Base-by-base conservation (phyloP, 768 basidiomycete genomes). In the Boletus vinaceobasis region DNA sequence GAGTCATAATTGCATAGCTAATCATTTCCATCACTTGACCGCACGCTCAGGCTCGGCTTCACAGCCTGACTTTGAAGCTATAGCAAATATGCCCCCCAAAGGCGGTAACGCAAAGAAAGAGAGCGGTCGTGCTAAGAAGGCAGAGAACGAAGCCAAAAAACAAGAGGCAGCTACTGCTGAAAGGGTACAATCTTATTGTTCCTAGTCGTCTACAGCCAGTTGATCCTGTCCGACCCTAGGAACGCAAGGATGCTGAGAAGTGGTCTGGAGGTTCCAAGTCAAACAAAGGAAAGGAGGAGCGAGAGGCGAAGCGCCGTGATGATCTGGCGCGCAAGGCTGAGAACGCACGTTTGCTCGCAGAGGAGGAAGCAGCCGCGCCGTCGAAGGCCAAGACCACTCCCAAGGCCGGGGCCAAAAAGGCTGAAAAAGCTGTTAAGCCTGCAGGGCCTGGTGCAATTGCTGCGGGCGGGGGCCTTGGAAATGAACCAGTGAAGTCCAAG, bases 71-170 rank as follows among this genome's bases (percentile, higher is more conserved):
- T 8, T 43, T 15, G 26, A 38, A 55, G 32, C 23, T 17, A 38
- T n/a, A 50, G 35, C 10, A 31, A 19, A 2, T 37, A 94, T 95
- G 94, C 73, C 94, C 45, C 93, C 94, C 1, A 92, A 91, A 71
- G 89, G 86, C 58, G 84, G 80, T 62, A 96, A 93, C 77, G 78
- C 90, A 53, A 97, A 96, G 85, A 96, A 96, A 70, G 94, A 96
- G 71, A 73, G 83, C 40, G 93, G 94, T 5, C 74, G 89, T 50
- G 88, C 93, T 1, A 94, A 92, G 74, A 97, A 97, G 71, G 90
- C 90, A 26, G 90, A 94, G 66, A 94, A 93, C 67, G 90, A 92
- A 67, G 77, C 81, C 9, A 91, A 87, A 77, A 94, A 93, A 72
- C 79, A 82, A 57, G 82, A 79, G 7, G 78, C 76, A 5, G 84